A percentile compares a stretch with the other conserved stretches of the same genome.
Evolutionary conservation across 495 filamentous ascomycete species (phyloP).

Genomic region (Daldinia caldariorum): DNA sequence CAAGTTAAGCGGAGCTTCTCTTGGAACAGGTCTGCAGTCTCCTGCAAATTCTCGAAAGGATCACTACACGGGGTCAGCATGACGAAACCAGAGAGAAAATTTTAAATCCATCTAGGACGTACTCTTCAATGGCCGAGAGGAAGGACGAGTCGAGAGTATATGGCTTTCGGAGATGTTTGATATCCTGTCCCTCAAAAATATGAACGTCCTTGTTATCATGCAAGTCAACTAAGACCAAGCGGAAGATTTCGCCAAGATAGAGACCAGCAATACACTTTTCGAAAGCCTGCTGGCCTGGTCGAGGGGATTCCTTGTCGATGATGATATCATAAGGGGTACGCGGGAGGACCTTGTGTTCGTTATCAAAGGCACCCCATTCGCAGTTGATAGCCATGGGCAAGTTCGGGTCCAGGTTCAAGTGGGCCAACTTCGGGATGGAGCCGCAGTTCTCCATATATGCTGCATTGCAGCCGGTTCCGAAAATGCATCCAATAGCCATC

Average conservation of each 20-base stretch:
- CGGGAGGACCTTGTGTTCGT: slow-evolving; percentile 91
- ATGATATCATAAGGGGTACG: slow-evolving; percentile 84
- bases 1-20: slow-evolving; percentile 73
- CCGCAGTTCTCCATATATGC: slow-evolving; percentile 97
- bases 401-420: slow-evolving; percentile 89
- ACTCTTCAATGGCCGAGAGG: slow-evolving; percentile 94
- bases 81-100: background rate
- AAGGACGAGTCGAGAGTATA: slow-evolving; percentile 93
- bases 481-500: slow-evolving; percentile 97
- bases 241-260: slow-evolving; percentile 95
- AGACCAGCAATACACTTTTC: slow-evolving; percentile 98
- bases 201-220: slow-evolving; percentile 77
- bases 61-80: slow-evolving; percentile 63
- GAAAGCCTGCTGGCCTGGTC: slow-evolving; percentile 94
- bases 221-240: slow-evolving; percentile 85
- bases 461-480: slow-evolving; percentile 97
- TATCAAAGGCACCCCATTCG: slow-evolving; percentile 98
- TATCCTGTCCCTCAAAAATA: slow-evolving; percentile 86
- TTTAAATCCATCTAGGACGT: slow-evolving; percentile 39
- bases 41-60: slow-evolving; percentile 90
- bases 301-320: slow-evolving; percentile 92
- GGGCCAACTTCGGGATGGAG: slow-evolving; percentile 90
- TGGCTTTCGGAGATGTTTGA: slow-evolving; percentile 77
- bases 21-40: slow-evolving; percentile 83
- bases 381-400: slow-evolving; percentile 98